phyloP scores from a whole-genome alignment of 192 early-diverging fungal species.

The Coemansia sp. region DNA sequence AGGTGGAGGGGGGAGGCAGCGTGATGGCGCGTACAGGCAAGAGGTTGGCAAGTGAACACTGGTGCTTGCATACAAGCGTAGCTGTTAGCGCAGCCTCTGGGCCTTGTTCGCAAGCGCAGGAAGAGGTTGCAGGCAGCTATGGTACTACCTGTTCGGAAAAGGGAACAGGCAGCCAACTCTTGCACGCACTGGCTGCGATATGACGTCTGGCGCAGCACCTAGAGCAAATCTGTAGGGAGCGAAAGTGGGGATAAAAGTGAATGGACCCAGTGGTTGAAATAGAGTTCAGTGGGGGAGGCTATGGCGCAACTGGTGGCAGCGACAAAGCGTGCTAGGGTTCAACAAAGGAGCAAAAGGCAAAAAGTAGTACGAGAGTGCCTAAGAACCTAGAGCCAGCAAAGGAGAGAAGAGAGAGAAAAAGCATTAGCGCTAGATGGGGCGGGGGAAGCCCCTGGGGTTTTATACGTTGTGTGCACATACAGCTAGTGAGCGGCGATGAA shows the following conservation, averaged over 20 bases:
- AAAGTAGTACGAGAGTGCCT: background rate
- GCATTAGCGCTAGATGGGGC: background rate
- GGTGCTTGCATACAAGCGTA: background rate
- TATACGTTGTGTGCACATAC: background rate
- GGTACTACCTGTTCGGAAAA: background rate
- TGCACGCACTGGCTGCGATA: background rate
- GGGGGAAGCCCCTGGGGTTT: background rate
- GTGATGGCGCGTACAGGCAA: background rate
- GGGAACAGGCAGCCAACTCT: background rate
- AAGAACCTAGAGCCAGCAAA: background rate
- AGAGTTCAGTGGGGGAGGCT: background rate
- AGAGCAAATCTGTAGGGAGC: background rate
- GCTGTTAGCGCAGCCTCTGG: background rate
- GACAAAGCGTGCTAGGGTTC: background rate
- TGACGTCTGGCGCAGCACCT: slow-evolving; percentile 1
- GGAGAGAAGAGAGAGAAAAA: background rate
- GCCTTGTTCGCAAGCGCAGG: background rate
- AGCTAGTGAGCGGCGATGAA: background rate
- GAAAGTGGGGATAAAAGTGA: background rate
- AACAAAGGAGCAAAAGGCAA: background rate
- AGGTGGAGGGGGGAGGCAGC: background rate
- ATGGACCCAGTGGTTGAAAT: background rate
- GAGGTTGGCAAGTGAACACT: background rate
- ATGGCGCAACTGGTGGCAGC: background rate
- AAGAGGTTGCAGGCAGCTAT: too few species aligned